Evolutionary conservation across 768 basidiomycete genomes (phyloP).

Genomic region (Trametes sanguinea): DNA sequence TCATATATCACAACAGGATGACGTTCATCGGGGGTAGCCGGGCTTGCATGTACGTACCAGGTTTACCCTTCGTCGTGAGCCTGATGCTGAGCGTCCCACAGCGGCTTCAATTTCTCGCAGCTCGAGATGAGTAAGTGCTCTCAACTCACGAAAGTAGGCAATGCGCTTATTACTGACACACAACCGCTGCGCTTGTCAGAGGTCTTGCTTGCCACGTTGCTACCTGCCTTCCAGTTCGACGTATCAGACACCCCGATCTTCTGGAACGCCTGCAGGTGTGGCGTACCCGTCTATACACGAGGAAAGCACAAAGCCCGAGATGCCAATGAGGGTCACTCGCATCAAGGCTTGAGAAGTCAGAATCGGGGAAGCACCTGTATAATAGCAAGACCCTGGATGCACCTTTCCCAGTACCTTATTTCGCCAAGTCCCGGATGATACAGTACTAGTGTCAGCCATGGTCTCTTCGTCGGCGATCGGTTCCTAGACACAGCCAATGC

Average conservation of each 20-base stretch:
- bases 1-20: slow-evolving; percentile 16
- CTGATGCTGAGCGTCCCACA: background rate
- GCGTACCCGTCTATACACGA: slow-evolving; percentile 8
- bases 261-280: slow-evolving; percentile 16
- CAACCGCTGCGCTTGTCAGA: background rate
- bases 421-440: too few species aligned
- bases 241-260: slow-evolving; percentile 8
- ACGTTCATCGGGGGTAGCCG: slow-evolving; percentile 27
- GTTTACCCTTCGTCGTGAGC: background rate
- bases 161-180: background rate
- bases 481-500: too few species aligned
- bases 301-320: slow-evolving; percentile 8
- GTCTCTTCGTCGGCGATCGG: too few species aligned
- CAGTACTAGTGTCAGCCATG: too few species aligned
- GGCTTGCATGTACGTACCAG: slow-evolving; percentile 27
- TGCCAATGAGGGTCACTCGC: slow-evolving; percentile 4
- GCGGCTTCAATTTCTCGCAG: slow-evolving; percentile 29
- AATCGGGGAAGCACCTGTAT: too few species aligned
- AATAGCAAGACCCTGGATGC: too few species aligned
- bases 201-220: slow-evolving; percentile 12
- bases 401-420: too few species aligned
- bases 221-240: slow-evolving; percentile 19
- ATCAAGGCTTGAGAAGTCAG: background rate
- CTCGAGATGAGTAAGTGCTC: slow-evolving; percentile 25
- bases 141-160: background rate